These are phyloP conservation scores for Cubamyces lactineus DNA, from an alignment of 768 basidiomycete species.

Conservation along the genomic window DNA sequence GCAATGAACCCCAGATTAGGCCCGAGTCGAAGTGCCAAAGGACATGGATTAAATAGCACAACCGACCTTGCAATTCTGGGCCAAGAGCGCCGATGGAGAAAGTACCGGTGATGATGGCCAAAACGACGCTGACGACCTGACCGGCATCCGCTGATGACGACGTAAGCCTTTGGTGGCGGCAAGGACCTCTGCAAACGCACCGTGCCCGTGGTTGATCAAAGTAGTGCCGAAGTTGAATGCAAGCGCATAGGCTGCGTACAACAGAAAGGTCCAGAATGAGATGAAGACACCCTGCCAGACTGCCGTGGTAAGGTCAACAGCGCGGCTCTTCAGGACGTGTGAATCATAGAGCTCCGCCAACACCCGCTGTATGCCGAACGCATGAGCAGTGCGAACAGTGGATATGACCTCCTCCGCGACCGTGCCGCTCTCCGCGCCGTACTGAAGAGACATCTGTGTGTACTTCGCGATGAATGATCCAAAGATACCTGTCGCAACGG, in stretches of 20 bases:
- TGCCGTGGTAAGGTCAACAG: constrained; percentile 60
- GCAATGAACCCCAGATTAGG: too few relatives aligned
- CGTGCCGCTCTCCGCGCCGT: constrained; percentile 78
- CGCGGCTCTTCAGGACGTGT: constrained; percentile 56
- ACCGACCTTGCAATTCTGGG: constrained; percentile 78
- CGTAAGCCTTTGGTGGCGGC: not conserved
- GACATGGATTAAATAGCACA: constrained; percentile 5
- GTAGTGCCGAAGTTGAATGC: constrained; percentile 92
- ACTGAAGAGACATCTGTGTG: constrained; percentile 71
- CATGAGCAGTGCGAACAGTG: constrained; percentile 85
- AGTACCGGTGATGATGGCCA: constrained; percentile 85
- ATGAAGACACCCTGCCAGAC: constrained; percentile 62
- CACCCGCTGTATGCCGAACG: constrained; percentile 79
- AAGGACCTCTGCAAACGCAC: constrained; percentile 36
- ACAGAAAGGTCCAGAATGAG: constrained; percentile 80
- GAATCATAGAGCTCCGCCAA: constrained; percentile 67
- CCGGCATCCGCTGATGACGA: constrained; percentile 60
- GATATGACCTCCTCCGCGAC: constrained; percentile 94
- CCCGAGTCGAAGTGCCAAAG: too few relatives aligned
- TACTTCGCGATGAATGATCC: constrained; percentile 66
- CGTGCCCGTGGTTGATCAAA: constrained; percentile 64
- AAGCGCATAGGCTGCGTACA: constrained; percentile 75
- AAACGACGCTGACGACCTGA: constrained; percentile 79
- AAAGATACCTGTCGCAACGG: constrained; percentile 70
- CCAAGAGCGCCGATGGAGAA: constrained; percentile 86